Base-by-base conservation (phyloP, 208 protist species). In the Phytomonas serpens region DNA sequence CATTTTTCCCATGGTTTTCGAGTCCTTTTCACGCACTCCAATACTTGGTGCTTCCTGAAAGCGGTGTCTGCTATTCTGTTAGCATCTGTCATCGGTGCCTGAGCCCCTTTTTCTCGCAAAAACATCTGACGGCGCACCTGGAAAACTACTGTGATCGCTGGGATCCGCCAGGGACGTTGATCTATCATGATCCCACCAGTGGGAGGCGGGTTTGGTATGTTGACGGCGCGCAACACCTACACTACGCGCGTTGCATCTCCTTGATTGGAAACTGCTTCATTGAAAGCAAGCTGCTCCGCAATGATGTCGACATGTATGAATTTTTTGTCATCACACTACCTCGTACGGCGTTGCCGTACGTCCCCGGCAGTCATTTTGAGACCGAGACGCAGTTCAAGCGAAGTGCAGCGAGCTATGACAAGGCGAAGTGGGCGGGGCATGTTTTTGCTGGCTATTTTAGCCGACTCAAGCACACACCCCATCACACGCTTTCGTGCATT, bases 231-330 rank as follows among this genome's bases (percentile, higher is more conserved):
- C 78, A 81, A 69, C 51, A 92, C 33, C 67, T 92, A 34, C 84
- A 90, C 75, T 92, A 89, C 69, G 47, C 72, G 33, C 84, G 87
- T 34, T 89, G 82, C 42, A 74, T 89, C 3, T 86, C 77, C 29
- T 65, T 92, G 36, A 62, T 92, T 6, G 83, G 84, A 13, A 89
- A 89, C 42, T 68, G 74, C 27, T 87, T 89, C 51, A 81, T 92
- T 47, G 87, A 92, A 74, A 92, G 87, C 69, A 92, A 92, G 63
- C 61, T 88, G 29, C 71, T 92, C 3, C 51, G 38, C 27, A 92
- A 82, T 40, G 87, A 92, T 69, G 87, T 92, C n/a, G 87, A 92
- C 47, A 68, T 92, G 13, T 89, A 88, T 74, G 87, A 92, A 76
- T 89, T 87, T 61, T 86, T 89, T 33, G 77, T 92, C 37, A 80